These are phyloP conservation scores for Coemansia linderi DNA, from an alignment of 371 early-diverging fungal genomes.

Conservation along the genomic window DNA sequence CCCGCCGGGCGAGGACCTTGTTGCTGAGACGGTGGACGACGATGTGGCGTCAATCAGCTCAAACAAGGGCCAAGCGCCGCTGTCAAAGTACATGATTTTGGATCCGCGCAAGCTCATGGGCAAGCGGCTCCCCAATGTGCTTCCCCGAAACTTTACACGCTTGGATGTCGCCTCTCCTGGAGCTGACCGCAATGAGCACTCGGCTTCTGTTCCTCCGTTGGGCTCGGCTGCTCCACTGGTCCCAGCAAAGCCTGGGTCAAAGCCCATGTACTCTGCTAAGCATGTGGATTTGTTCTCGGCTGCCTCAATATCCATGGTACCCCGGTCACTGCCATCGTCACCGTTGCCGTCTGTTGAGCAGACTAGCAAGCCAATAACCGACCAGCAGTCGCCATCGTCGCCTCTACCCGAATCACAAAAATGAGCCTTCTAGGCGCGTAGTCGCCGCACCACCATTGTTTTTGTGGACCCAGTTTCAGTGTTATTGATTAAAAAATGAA, in stretches of 20 bases:
- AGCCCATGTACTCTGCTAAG: slow-evolving; percentile 9
- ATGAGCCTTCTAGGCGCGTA: neutral
- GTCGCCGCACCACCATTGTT: too few relatives aligned
- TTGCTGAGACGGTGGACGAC: slow-evolving; percentile 4
- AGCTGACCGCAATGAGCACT: slow-evolving; percentile 11
- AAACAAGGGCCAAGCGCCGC: slow-evolving; percentile 27
- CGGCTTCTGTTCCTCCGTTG: slow-evolving; percentile 9
- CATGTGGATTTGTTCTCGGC: slow-evolving; percentile 20
- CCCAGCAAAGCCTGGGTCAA: neutral
- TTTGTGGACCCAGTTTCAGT: too few relatives aligned
- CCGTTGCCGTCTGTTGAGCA: neutral
- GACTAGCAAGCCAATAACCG: neutral
- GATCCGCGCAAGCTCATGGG: slow-evolving; percentile 54
- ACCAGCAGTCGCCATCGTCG: neutral
- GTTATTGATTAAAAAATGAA: too few relatives aligned
- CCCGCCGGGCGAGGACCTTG: neutral
- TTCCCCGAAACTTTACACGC: slow-evolving; percentile 23
- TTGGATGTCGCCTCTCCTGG: neutral
- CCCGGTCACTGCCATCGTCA: neutral
- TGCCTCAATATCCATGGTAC: neutral
- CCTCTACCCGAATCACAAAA: neutral
- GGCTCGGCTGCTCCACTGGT: neutral
- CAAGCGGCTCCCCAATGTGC: slow-evolving; percentile 39
- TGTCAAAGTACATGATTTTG: slow-evolving; percentile 51
- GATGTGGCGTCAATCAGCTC: slow-evolving; percentile 23